Conservation (phyloP, 345 rosid genomes). For the Aegle marmelos region DNA sequence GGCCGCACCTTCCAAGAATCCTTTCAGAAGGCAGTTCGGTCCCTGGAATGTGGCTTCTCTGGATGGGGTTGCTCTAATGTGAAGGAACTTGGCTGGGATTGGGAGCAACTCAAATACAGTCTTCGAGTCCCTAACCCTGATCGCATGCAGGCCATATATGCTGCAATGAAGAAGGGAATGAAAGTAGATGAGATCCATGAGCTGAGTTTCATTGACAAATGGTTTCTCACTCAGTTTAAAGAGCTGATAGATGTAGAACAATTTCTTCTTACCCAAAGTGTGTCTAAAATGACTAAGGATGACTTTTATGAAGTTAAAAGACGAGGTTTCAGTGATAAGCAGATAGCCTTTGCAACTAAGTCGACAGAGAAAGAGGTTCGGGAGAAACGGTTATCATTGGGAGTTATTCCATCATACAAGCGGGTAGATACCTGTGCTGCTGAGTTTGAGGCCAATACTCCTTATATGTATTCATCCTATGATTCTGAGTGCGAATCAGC, state of each 20-base stretch:
- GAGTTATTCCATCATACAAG: constrained; percentile 83
- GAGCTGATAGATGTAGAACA: constrained; percentile 92
- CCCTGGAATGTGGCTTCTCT: constrained; percentile 74
- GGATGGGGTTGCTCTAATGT: constrained; percentile 90
- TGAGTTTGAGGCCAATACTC: constrained; percentile 95
- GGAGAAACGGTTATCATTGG: constrained; percentile 52
- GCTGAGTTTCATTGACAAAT: constrained; percentile 80
- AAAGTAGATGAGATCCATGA: constrained; percentile 78
- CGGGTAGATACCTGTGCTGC: constrained; percentile 99
- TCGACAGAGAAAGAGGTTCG: constrained; percentile 86
- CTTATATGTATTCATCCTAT: constrained; percentile 94
- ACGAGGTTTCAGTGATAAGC: constrained; percentile 92
- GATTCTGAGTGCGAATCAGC: constrained; percentile 94
- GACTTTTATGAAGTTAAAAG: constrained; percentile 77
- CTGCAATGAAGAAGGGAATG: constrained; percentile 97
- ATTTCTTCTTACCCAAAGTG: constrained; percentile 54
- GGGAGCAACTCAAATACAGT: constrained; percentile 83
- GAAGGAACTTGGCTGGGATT: constrained; percentile 87
- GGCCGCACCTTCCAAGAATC: constrained; percentile 98
- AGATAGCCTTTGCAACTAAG: constrained; percentile 88
- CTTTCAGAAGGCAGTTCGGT: constrained; percentile 88
- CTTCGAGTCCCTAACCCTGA: constrained; percentile 91
- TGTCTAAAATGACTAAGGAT: constrained; percentile 72
- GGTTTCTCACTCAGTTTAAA: constrained; percentile 90
- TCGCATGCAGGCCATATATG: constrained; percentile 79